Percentiles rank a stretch among this genome's conserved stretches.
Conservation (phyloP, 768 basidiomycete species). For the Suillus fuscotomentosus region DNA sequence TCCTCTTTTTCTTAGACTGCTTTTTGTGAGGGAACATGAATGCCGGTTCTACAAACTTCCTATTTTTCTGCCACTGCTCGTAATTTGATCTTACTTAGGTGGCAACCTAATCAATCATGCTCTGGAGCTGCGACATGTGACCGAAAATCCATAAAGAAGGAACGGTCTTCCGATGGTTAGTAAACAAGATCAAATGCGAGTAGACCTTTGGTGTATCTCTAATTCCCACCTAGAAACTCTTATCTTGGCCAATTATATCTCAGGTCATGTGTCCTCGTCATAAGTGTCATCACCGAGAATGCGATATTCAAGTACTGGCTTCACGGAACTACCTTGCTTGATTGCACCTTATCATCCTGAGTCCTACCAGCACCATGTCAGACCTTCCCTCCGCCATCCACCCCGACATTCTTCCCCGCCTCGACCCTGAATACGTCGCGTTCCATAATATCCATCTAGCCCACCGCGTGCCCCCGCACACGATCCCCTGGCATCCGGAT, state of each 20-base stretch:
- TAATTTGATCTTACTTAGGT: neutral
- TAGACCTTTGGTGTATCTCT: neutral
- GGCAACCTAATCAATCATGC: neutral
- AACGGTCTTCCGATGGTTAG: neutral
- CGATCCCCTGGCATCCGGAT: slow-evolving; percentile 57
- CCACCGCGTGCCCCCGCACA: slow-evolving; percentile 47
- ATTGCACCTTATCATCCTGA: neutral
- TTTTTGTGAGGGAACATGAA: neutral
- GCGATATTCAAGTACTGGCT: neutral
- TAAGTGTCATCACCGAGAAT: neutral
- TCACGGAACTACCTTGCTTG: neutral
- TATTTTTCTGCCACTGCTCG: neutral
- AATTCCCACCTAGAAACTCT: neutral
- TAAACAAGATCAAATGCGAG: neutral
- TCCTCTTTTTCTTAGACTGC: neutral
- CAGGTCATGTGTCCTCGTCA: neutral
- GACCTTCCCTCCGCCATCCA: slow-evolving; percentile 50
- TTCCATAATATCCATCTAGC: slow-evolving; percentile 54
- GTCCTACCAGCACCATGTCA: slow-evolving; percentile 9
- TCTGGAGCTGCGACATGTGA: neutral
- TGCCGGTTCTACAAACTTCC: neutral
- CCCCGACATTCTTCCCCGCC: slow-evolving; percentile 50
- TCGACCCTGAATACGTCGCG: slow-evolving; percentile 63
- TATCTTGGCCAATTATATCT: neutral
- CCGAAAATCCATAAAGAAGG: neutral